Evolutionary conservation across 345 rosid genomes (phyloP).

Genomic region (Aurinia saxatilis): DNA sequence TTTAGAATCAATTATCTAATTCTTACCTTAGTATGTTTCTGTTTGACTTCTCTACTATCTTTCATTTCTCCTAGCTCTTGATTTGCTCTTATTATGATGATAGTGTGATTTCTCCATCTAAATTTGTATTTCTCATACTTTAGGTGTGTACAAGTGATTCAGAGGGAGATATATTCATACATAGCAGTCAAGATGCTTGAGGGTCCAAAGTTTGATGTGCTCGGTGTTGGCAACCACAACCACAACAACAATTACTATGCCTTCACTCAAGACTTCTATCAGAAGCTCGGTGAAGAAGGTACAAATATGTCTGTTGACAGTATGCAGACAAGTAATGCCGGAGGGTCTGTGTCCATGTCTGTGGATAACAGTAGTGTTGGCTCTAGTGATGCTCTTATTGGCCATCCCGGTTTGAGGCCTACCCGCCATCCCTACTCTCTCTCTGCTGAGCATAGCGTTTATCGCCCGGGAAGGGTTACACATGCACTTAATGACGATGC

Average conservation of each 20-base stretch:
- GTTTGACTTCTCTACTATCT: no score
- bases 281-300: slow-evolving; percentile 50
- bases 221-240: slow-evolving; percentile 34
- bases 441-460: slow-evolving; percentile 44
- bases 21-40: no score
- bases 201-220: slow-evolving; percentile 36
- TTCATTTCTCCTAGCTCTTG: not conserved
- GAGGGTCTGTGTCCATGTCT: slow-evolving; percentile 62
- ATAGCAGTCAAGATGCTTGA: slow-evolving; percentile 26
- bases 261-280: slow-evolving; percentile 49
- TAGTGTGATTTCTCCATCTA: not conserved
- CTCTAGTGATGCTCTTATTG: slow-evolving; percentile 49
- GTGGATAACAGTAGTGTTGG: slow-evolving; percentile 62
- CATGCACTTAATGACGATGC: slow-evolving; percentile 55
- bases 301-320: slow-evolving; percentile 53
- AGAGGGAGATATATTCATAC: slow-evolving; percentile 4
- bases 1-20: no score
- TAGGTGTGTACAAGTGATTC: slow-evolving; percentile 9
- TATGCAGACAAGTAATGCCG: slow-evolving; percentile 50
- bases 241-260: slow-evolving; percentile 39
- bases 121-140: not conserved
- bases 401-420: slow-evolving; percentile 51
- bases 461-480: slow-evolving; percentile 42
- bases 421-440: slow-evolving; percentile 29
- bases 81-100: not conserved